phyloP scores from a whole-genome alignment of 805 yeast species.

The Lipomyces japonicus region DNA sequence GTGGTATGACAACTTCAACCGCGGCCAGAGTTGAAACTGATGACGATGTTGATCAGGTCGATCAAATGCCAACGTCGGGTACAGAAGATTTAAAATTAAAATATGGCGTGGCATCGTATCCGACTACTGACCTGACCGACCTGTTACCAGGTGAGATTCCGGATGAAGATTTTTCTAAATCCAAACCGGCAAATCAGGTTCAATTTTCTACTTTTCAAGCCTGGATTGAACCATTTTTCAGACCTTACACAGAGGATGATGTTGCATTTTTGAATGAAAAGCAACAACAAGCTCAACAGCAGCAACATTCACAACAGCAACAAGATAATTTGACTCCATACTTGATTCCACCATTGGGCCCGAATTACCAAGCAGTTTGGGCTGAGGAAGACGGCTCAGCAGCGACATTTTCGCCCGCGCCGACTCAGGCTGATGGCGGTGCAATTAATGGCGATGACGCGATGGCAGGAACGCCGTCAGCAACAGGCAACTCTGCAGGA shows the following conservation, averaged over 20 bases:
- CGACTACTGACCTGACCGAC: constrained; percentile 67
- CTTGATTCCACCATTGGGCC: constrained; percentile 80
- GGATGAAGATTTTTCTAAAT: constrained; percentile 74
- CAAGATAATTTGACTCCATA: constrained; percentile 44
- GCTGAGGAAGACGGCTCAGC: constrained; percentile 60
- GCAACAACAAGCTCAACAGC: no score
- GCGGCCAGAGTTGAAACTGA: constrained; percentile 14
- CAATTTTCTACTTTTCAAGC: constrained; percentile 84
- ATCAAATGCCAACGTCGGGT: constrained; percentile 54
- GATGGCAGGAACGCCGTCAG: constrained; percentile 15
- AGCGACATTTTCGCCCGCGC: constrained; percentile 46
- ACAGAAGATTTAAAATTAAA: constrained; percentile 69
- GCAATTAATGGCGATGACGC: constrained; percentile 29
- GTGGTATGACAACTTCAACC: no score
- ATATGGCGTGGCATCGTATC: constrained; percentile 88
- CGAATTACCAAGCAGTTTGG: constrained; percentile 79
- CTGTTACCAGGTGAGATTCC: constrained; percentile 87
- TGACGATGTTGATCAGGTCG: not conserved
- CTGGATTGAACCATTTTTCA: constrained; percentile 78
- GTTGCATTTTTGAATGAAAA: constrained; percentile 61
- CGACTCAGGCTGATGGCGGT: constrained; percentile 23
- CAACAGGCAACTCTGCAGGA: not conserved
- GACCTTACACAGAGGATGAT: constrained; percentile 78
- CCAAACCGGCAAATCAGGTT: constrained; percentile 85
- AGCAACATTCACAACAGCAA: no score